Conservation (phyloP, 768 basidiomycete species). For the Leccinum subgranulosum region DNA sequence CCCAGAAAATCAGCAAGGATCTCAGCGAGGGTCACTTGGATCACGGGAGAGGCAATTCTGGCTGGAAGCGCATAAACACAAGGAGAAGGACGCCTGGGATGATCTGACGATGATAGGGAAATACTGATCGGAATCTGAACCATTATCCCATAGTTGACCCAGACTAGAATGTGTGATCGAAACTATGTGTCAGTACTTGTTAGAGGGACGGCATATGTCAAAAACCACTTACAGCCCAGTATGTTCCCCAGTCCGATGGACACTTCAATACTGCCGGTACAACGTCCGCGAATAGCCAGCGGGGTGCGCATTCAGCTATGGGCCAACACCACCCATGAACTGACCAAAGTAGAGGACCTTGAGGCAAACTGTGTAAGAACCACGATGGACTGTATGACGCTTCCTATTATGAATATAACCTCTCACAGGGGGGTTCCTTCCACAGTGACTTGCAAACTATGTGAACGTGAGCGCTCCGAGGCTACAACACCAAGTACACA, state of each 20-base stretch:
- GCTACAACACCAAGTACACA: background rate
- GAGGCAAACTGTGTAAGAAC: slow-evolving; percentile 30
- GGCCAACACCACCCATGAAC: slow-evolving; percentile 48
- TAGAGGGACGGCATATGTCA: background rate
- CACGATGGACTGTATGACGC: slow-evolving; percentile 31
- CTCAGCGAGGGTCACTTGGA: slow-evolving; percentile 32
- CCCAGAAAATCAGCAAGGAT: slow-evolving; percentile 34
- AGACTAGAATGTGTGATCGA: no score
- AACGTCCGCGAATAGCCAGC: slow-evolving; percentile 34
- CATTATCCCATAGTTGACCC: no score
- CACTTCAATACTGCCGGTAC: slow-evolving; percentile 33
- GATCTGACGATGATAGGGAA: slow-evolving; percentile 21
- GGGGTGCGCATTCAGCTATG: slow-evolving; percentile 36
- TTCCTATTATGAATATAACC: slow-evolving; percentile 33
- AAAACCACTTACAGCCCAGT: slow-evolving; percentile 29
- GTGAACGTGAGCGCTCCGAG: slow-evolving; percentile 26
- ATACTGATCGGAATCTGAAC: background rate
- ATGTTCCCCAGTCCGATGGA: slow-evolving; percentile 33
- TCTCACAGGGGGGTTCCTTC: slow-evolving; percentile 33
- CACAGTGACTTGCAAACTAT: slow-evolving; percentile 29
- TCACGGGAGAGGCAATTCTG: slow-evolving; percentile 36
- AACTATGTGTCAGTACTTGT: no score
- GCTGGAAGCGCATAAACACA: slow-evolving; percentile 25
- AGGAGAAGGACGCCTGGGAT: slow-evolving; percentile 40
- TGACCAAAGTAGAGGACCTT: slow-evolving; percentile 33